Base-by-base conservation (phyloP, 2,329 filamentous ascomycete species). In the Botrytis fragariae region DNA sequence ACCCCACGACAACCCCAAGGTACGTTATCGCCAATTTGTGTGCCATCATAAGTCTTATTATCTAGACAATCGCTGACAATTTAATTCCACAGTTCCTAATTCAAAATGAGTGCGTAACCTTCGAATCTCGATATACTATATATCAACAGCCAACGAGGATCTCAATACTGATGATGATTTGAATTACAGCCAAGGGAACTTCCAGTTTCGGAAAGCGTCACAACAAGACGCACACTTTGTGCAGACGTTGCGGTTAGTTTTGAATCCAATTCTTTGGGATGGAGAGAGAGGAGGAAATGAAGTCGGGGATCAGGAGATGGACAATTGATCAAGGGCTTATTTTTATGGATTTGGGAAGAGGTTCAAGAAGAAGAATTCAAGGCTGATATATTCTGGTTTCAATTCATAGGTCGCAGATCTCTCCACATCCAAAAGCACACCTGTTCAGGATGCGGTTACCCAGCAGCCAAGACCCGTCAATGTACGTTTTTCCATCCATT, bases 351-450 rank as follows among this genome's bases (percentile, higher is more conserved):
- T 29, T 68, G 25, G 25, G 45, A 16, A 25, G 29, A 64, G 44
- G n/a, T 54, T 67, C 8, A 20, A 51, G 25, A 39, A 25, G 48
- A 39, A n/a, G 61, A 70, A 71, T 29, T 32, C 44, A 48, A 67
- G 54, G 75, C 79, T 81, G 77, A 81, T 76, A 12, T 67, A 74
- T n/a, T 51, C 32, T 65, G 69, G 32, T 60, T 51, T 9, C 12
- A 64, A 22, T 39, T 67, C 45, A 59, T 82, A 97, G 94, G 95
- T 87, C 92, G 93, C 85, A 95, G 96, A 85, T 97, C 96, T 83
- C 92, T 98, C 87, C 96, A 99, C 92, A 91, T 98, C 88, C 96
- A 99, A 90, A 99, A 99, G 93, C 92, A 97, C 87, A 97, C 94
- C 84, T 99, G 96, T 89, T 86, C 95, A 81, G 88, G 88, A 79